Evolutionary conservation across 1,284 basidiomycete species (phyloP).

Genomic region (Melampsora occidentalis): DNA sequence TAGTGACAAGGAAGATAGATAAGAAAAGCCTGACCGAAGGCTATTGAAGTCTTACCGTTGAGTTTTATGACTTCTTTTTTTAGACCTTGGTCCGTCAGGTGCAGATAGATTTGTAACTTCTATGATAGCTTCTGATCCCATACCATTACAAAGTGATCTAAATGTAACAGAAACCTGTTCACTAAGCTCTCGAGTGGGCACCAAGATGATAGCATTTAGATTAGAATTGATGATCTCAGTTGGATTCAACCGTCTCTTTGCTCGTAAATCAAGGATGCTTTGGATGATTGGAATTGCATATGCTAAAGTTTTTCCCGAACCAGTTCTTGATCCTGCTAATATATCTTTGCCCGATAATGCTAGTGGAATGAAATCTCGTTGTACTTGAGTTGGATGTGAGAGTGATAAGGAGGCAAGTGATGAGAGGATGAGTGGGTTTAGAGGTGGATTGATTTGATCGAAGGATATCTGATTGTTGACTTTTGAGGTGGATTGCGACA

Average conservation of each 20-base stretch:
- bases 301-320: constrained; percentile 94
- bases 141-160: constrained; percentile 64
- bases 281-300: constrained; percentile 89
- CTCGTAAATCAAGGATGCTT: constrained; percentile 77
- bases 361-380: constrained; percentile 64
- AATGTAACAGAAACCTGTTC: constrained; percentile 82
- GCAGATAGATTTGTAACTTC: constrained; percentile 73
- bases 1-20: neutral
- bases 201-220: constrained; percentile 69
- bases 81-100: constrained; percentile 46
- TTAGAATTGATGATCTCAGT: constrained; percentile 48
- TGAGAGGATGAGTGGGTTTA: constrained; percentile 27
- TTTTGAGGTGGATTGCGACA: constrained; percentile 8
- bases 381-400: constrained; percentile 44
- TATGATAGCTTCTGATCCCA: constrained; percentile 69
- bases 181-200: constrained; percentile 88
- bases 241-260: constrained; percentile 60
- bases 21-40: constrained; percentile 64
- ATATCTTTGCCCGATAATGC: constrained; percentile 88
- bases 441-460: constrained; percentile 35
- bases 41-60: constrained; percentile 63
- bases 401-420: constrained; percentile 27
- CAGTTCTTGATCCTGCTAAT: constrained; percentile 86
- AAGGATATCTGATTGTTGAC: constrained; percentile 3
- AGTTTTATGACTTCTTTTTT: constrained; percentile 48